phyloP scores from a whole-genome alignment of 495 filamentous ascomycete species.

The Talaromyces stipitatus region DNA sequence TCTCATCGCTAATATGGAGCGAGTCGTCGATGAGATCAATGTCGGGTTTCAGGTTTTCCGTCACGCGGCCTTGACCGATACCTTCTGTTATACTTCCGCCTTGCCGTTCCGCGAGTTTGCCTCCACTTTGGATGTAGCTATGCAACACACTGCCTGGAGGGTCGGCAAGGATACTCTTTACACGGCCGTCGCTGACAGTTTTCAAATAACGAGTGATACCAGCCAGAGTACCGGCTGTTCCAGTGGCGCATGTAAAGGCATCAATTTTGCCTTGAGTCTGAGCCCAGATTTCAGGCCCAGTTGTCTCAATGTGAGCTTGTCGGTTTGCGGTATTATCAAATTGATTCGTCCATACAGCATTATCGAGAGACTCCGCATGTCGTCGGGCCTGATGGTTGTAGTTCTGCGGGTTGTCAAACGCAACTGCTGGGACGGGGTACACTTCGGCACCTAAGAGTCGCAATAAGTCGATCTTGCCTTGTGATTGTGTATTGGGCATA shows the following conservation, averaged over 20 bases:
- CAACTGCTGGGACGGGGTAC: constrained; percentile 91
- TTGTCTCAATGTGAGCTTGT: constrained; percentile 91
- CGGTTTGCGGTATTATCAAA: constrained; percentile 96
- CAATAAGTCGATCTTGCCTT: constrained; percentile 93
- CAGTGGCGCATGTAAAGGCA: constrained; percentile 92
- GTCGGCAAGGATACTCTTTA: constrained; percentile 89
- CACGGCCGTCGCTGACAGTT: constrained; percentile 64
- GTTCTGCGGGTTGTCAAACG: constrained; percentile 93
- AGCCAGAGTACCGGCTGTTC: constrained; percentile 86
- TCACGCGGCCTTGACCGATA: constrained; percentile 95
- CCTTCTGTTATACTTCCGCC: constrained; percentile 94
- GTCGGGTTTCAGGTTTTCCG: constrained; percentile 84
- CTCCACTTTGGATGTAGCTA: constrained; percentile 82
- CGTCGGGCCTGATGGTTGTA: constrained; percentile 94
- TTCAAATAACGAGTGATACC: constrained; percentile 88
- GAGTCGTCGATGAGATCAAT: constrained; percentile 81
- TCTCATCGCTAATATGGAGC: constrained; percentile 79
- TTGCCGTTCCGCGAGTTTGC: constrained; percentile 68
- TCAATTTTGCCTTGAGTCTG: constrained; percentile 84
- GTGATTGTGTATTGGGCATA: constrained; percentile 98
- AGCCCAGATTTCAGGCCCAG: constrained; percentile 94
- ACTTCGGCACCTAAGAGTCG: constrained; percentile 92
- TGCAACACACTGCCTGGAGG: constrained; percentile 89
- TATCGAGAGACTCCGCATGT: constrained; percentile 76
- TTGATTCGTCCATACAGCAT: constrained; percentile 98